phyloP scores from a whole-genome alignment of 495 filamentous ascomycete species.

The Annulohypoxylon maeteangense region DNA sequence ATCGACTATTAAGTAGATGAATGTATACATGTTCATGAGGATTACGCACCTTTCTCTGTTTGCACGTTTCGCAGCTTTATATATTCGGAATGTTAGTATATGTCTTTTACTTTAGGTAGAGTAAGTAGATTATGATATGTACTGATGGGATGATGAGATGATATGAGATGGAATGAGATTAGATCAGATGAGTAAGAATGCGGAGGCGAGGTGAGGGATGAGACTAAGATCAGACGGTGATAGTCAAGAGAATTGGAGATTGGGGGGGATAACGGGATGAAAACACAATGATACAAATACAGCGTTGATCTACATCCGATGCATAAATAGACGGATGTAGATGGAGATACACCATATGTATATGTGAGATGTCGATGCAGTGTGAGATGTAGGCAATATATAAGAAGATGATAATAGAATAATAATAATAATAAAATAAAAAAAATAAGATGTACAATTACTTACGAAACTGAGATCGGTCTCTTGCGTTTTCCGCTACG shows the following conservation, averaged over 20 bases:
- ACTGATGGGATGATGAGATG: background rate
- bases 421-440: background rate
- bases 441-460: conserved; percentile 22
- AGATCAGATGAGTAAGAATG: background rate
- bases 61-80: no score
- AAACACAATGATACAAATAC: background rate
- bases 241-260: conserved; percentile 3
- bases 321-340: background rate
- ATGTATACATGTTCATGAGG: background rate
- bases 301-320: background rate
- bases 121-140: background rate
- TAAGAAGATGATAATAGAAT: background rate
- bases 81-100: conserved; percentile 33
- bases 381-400: conserved; percentile 4
- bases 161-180: background rate
- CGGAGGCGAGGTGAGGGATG: conserved; percentile 4
- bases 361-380: background rate
- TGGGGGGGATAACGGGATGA: background rate
- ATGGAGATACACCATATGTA: background rate
- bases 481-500: conserved; percentile 62
- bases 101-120: background rate
- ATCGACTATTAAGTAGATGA: background rate
- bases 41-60: conserved; percentile 75
- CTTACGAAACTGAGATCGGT: conserved; percentile 68
- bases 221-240: conserved; percentile 8